These are phyloP conservation scores for Cubamyces lactineus DNA, from an alignment of 768 basidiomycete species.

Conservation along the genomic window DNA sequence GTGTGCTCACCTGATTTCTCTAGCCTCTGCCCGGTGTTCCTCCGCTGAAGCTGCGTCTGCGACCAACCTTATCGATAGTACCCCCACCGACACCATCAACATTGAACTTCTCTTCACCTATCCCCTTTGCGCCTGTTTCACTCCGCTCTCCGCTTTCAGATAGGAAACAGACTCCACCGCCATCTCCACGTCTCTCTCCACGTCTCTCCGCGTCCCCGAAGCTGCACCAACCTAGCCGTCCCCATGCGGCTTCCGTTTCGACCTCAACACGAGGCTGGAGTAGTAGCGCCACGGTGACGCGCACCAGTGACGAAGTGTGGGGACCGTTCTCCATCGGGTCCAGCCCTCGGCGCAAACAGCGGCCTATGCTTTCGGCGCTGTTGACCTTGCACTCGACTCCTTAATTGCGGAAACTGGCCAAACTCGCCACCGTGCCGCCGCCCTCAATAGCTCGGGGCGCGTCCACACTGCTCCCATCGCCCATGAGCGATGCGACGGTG, in stretches of 20 bases:
- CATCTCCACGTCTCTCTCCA: slow-evolving; percentile 11
- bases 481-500: slow-evolving; percentile 17
- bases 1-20: slow-evolving; percentile 13
- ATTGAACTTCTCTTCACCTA: slow-evolving; percentile 10
- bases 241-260: slow-evolving; percentile 8
- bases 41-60: slow-evolving; percentile 10
- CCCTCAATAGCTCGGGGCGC: slow-evolving; percentile 18
- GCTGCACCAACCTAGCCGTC: slow-evolving; percentile 7
- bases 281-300: slow-evolving; percentile 21
- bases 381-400: slow-evolving; percentile 31
- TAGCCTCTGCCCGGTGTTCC: slow-evolving; percentile 20
- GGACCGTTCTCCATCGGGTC: slow-evolving; percentile 15
- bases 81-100: slow-evolving; percentile 16
- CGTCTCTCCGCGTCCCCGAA: slow-evolving; percentile 13
- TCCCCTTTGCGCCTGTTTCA: slow-evolving; percentile 13
- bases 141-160: slow-evolving; percentile 1
- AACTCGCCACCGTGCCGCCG: slow-evolving; percentile 28
- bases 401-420: slow-evolving; percentile 30
- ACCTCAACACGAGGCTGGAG: slow-evolving; percentile 9
- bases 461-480: slow-evolving; percentile 14
- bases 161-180: slow-evolving; percentile 14
- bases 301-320: slow-evolving; percentile 8
- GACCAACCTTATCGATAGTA: slow-evolving; percentile 21
- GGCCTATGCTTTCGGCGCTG: slow-evolving; percentile 29
- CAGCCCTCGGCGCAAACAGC: slow-evolving; percentile 23